Conservation (phyloP, 1,139 yeast species). For the Scheffersomyces segobiensis region DNA sequence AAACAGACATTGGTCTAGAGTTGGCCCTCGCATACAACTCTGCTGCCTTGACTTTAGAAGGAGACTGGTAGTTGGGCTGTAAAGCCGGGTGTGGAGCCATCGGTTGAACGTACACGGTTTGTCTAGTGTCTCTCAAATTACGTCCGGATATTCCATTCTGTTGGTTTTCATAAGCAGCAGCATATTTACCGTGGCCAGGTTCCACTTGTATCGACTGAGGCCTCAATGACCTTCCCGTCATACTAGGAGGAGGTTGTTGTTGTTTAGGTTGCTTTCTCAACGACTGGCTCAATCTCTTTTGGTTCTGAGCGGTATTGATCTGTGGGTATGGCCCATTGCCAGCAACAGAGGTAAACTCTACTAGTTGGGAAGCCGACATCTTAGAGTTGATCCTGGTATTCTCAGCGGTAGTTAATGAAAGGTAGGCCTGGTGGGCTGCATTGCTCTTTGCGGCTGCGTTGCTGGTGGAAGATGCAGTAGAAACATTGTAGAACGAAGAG, state of each 20-base stretch:
- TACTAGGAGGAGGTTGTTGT: slow-evolving; percentile 7
- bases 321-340: slow-evolving; percentile 3
- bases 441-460: slow-evolving; percentile 14
- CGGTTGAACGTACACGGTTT: slow-evolving; percentile 40
- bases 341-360: slow-evolving; percentile 13
- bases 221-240: slow-evolving; percentile 30
- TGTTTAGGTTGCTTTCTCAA: slow-evolving; percentile 29
- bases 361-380: slow-evolving; percentile 42
- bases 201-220: slow-evolving; percentile 29
- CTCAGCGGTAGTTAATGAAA: slow-evolving; percentile 73
- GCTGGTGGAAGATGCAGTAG: slow-evolving; percentile 2
- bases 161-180: slow-evolving; percentile 5
- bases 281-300: slow-evolving; percentile 32
- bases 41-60: slow-evolving; percentile 46
- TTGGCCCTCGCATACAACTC: slow-evolving; percentile 54
- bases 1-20: slow-evolving; percentile 39
- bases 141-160: slow-evolving; percentile 31
- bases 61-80: slow-evolving; percentile 41
- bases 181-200: slow-evolving; percentile 5
- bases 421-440: slow-evolving; percentile 62
- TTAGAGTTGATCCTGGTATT: slow-evolving; percentile 72
- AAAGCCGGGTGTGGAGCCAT: slow-evolving; percentile 45
- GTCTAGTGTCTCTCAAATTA: slow-evolving; percentile 24
- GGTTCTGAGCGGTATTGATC: slow-evolving; percentile 5
- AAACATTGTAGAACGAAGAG: slow-evolving; percentile 24